phyloP scores from a whole-genome alignment of 129 eudicot species.

The Glebionis coronaria region DNA sequence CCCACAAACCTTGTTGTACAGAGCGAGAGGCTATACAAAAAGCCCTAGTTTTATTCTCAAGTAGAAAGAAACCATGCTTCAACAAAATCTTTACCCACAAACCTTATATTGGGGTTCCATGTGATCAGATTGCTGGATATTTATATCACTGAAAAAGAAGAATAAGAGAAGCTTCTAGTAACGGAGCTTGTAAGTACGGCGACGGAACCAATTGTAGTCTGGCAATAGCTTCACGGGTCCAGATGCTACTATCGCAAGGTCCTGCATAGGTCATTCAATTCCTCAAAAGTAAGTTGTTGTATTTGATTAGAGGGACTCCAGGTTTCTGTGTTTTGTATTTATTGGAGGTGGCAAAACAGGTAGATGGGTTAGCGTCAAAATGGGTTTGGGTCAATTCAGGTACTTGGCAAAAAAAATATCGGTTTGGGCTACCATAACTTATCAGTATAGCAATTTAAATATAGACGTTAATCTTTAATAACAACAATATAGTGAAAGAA shows the following conservation, averaged over 20 bases:
- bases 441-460: too few species aligned
- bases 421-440: too few species aligned
- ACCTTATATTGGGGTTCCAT: constrained; percentile 7
- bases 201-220: constrained; percentile 92
- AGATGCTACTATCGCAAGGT: constrained; percentile 73
- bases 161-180: constrained; percentile 36
- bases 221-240: constrained; percentile 87
- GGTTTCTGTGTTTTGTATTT: too few species aligned
- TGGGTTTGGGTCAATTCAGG: too few species aligned
- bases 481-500: too few species aligned
- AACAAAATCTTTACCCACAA: constrained; percentile 23
- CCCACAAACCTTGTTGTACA: too few species aligned
- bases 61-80: constrained; percentile 1
- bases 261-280: constrained; percentile 38
- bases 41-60: constrained; percentile 2
- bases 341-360: too few species aligned
- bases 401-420: too few species aligned
- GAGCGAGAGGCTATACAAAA: constrained; percentile 7
- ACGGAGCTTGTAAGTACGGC: constrained; percentile 82
- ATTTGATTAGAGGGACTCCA: too few species aligned
- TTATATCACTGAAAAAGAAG: neutral
- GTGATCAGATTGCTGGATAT: neutral
- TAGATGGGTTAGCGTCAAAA: too few species aligned
- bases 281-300: neutral
- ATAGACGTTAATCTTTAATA: too few species aligned